phyloP scores from a whole-genome alignment of 2,329 filamentous ascomycete genomes.

The Fusarium tanahbumbuense region DNA sequence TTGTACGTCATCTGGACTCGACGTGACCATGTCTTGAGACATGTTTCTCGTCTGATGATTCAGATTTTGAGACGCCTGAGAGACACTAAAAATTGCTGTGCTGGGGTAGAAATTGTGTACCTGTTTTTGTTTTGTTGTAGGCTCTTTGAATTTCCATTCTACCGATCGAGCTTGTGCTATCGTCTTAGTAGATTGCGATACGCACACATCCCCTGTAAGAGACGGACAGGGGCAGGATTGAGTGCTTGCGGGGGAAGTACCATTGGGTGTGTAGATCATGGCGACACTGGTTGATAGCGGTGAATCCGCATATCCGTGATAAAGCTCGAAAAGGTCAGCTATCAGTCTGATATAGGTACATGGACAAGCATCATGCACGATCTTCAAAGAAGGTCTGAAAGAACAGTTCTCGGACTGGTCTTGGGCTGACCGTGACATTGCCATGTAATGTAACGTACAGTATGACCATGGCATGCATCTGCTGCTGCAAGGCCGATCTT shows the following conservation, averaged over 20 bases:
- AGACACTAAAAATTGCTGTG: background rate
- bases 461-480: conserved; percentile 14
- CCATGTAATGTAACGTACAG: background rate
- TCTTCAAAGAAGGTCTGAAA: background rate
- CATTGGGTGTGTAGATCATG: background rate
- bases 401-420: background rate
- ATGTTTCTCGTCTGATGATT: conserved; percentile 29
- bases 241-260: conserved; percentile 1
- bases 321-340: background rate
- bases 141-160: background rate
- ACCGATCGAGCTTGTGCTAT: background rate
- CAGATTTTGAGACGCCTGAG: background rate
- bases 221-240: conserved; percentile 4
- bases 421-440: background rate
- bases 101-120: background rate
- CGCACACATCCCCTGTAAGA: background rate
- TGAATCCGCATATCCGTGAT: background rate
- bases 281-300: background rate
- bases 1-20: conserved; percentile 26
- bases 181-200: background rate
- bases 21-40: conserved; percentile 30
- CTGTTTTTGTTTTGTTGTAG: background rate
- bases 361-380: background rate
- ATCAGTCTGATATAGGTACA: background rate
- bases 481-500: conserved; percentile 35